These are phyloP conservation scores for Camellia sinensis DNA, from an alignment of 148 eudicot species.

Conservation along the genomic window DNA sequence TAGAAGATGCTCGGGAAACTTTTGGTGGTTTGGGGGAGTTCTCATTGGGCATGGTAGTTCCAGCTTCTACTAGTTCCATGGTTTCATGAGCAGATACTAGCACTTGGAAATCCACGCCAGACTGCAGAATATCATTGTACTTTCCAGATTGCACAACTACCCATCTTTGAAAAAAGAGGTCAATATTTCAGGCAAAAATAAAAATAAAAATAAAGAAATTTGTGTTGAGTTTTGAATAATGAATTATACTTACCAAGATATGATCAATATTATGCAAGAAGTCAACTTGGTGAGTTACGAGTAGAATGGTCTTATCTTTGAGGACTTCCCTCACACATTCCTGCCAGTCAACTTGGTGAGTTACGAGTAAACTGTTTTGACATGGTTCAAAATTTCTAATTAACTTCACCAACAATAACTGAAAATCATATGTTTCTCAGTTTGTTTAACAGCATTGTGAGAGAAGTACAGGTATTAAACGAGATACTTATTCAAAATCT, in stretches of 20 bases:
- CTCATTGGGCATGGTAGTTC: conserved; percentile 19
- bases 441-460: neutral
- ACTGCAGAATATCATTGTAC: conserved; percentile 50
- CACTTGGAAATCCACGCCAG: conserved; percentile 71
- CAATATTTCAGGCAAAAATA: neutral
- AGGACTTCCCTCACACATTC: conserved; percentile 87
- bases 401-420: neutral
- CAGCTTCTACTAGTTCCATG: conserved; percentile 86
- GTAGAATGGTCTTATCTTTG: conserved; percentile 72
- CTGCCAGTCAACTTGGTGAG: too few relatives aligned
- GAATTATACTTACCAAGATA: conserved; percentile 51
- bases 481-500: neutral
- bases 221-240: neutral
- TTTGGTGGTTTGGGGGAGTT: conserved; percentile 35
- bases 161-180: conserved; percentile 21
- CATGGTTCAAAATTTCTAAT: neutral
- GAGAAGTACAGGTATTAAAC: neutral
- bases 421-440: neutral
- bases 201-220: neutral
- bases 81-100: conserved; percentile 83
- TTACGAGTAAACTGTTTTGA: neutral
- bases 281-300: conserved; percentile 97
- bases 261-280: conserved; percentile 89
- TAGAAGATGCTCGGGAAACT: conserved; percentile 29
- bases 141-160: conserved; percentile 81